Conservation (phyloP, 164 flowering plant species). For the Kingdonia uniflora region DNA sequence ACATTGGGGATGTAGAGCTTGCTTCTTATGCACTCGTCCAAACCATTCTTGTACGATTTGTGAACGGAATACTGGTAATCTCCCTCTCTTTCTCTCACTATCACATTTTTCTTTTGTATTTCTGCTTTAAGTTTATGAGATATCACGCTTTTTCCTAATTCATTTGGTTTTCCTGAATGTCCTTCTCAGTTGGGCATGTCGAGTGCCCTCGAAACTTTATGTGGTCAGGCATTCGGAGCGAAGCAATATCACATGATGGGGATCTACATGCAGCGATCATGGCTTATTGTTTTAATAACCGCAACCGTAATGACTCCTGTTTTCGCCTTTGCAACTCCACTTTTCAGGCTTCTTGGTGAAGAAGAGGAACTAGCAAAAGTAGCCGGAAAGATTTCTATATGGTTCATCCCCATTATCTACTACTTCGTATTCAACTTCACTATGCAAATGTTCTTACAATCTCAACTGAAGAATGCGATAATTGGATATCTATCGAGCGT, state of each 20-base stretch:
- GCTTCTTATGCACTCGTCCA: conserved; percentile 24
- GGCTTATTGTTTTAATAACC: conserved; percentile 16
- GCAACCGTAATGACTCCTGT: conserved; percentile 16
- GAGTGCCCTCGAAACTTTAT: conserved; percentile 24
- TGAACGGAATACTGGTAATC: conserved; percentile 21
- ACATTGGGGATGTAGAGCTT: conserved; percentile 18
- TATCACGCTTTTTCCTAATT: no score
- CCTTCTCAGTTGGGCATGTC: conserved; percentile 16
- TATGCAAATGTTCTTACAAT: conserved; percentile 36
- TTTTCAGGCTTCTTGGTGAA: conserved; percentile 20
- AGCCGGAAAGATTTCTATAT: conserved; percentile 24
- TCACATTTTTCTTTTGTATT: no score
- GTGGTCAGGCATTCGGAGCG: conserved; percentile 39
- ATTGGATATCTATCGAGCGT: conserved; percentile 21
- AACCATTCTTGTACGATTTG: conserved; percentile 19
- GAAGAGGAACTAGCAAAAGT: conserved; percentile 16
- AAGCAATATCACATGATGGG: conserved; percentile 33
- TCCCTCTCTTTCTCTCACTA: neutral
- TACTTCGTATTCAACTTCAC: conserved; percentile 16
- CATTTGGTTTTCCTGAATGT: neutral
- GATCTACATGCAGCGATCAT: conserved; percentile 29
- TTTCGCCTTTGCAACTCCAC: conserved; percentile 16
- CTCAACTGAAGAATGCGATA: conserved; percentile 35
- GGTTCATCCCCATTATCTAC: conserved; percentile 34
- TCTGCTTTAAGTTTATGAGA: no score